Conservation (phyloP, 2,329 filamentous ascomycete genomes). For the Talaromyces sp. region DNA sequence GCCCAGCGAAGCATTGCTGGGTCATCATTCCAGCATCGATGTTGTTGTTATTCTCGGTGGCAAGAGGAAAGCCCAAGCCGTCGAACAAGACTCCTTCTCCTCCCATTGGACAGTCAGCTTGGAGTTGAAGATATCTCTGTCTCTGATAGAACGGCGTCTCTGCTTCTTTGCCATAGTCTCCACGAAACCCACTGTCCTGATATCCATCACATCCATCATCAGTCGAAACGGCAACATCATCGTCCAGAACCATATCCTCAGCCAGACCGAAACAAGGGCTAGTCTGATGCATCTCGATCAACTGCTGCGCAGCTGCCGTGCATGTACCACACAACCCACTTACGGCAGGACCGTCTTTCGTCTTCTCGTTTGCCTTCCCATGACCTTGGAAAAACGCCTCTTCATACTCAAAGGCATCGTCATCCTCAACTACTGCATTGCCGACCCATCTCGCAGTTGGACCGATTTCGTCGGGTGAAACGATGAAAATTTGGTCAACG, state of each 20-base stretch:
- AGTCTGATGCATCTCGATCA: neutral
- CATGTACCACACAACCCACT: slow-evolving; percentile 3
- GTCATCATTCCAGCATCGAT: neutral
- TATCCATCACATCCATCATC: neutral
- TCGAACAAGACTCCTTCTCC: neutral
- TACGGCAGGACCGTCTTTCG: neutral
- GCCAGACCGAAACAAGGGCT: neutral
- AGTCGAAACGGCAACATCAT: neutral
- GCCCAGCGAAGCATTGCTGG: neutral
- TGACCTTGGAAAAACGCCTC: neutral
- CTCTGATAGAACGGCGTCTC: neutral
- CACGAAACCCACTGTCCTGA: neutral
- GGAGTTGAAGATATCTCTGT: neutral
- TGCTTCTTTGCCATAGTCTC: neutral
- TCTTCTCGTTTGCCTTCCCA: too few relatives aligned
- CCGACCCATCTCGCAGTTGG: neutral
- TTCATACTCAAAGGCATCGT: too few relatives aligned
- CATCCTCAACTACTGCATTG: neutral
- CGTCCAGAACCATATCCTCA: neutral
- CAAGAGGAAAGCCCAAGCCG: neutral
- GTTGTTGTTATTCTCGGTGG: neutral
- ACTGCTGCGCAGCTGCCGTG: neutral
- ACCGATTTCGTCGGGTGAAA: neutral
- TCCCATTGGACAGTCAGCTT: neutral
- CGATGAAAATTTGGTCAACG: neutral